Evolutionary conservation across 1,284 basidiomycete species (phyloP), one percentile per base, ranked within the genome.

Genomic region (Coniferiporia sulphurascens): DNA sequence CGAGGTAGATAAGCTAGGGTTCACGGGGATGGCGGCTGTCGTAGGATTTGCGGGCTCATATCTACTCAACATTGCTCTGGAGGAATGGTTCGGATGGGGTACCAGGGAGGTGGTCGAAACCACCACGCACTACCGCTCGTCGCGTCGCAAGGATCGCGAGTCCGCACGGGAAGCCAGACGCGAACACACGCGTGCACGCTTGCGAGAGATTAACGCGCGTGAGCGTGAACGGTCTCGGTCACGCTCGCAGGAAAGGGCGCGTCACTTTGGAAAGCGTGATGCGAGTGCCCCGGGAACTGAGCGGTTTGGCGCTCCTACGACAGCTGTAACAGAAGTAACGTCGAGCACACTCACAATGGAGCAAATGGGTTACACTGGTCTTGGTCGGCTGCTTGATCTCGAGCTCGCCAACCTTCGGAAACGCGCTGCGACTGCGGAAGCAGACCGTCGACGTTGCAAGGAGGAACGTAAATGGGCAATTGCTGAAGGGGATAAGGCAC

Each of bases 391-490:
- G 12, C 50, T 62, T n/a, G 60, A 70, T 75, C 35, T 80, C 86
- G 78, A 80, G 82, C n/a, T 83, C 82, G 10, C 71, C 89, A 68
- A 82, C 85, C 77, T 92, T 32, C 80, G 89, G 54, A 83, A 87
- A 48, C 80, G 87, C 41, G 89, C 89, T 17, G 86, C 86, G 21
- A 72, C 90, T 59, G 89, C 90, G 21, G 90, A 91, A 65, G 89
- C 84, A 62, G 89, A 92, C 71, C 82, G 87, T 36, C 78, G 89
- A 50, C 78, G 89, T 58, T 89, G 85, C 74, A 88, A 85, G 73
- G 89, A 92, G 71, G 89, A 92, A 71, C 79, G 83, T 66, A 89
- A 91, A 70, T 92, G 89, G 89, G 89, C 89, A 1, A 68, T 85
- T 53, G 86, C 87, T 32, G 82, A 87, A 69, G 88, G 88, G 0